These are phyloP conservation scores for Diplosphaera chodatii DNA, from an alignment of 139 green algal genomes.

Conservation along the genomic window DNA sequence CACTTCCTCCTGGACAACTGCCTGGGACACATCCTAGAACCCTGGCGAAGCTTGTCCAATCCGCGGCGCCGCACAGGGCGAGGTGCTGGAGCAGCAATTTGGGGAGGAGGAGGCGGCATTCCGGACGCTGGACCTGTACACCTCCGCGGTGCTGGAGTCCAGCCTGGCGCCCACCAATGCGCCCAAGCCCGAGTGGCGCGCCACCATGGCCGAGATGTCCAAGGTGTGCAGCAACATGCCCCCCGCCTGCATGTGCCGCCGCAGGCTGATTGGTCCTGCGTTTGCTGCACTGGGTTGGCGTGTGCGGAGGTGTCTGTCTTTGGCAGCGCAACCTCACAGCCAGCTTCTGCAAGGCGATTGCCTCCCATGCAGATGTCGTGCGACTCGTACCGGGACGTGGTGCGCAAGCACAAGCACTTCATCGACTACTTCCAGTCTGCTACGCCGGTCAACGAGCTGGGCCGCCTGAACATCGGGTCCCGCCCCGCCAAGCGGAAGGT, in stretches of 20 bases:
- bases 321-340: too few relatives aligned
- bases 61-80: conserved; percentile 42
- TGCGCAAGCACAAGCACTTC: conserved; percentile 62
- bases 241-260: too few relatives aligned
- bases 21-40: too few relatives aligned
- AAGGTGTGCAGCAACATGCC: too few relatives aligned
- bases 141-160: conserved; percentile 75
- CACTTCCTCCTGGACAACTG: too few relatives aligned
- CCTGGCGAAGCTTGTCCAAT: too few relatives aligned
- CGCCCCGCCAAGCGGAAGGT: conserved; percentile 49
- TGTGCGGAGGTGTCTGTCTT: too few relatives aligned
- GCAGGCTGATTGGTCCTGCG: too few relatives aligned
- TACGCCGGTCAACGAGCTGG: conserved; percentile 91
- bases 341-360: too few relatives aligned
- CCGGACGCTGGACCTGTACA: conserved; percentile 80
- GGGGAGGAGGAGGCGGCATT: conserved; percentile 62
- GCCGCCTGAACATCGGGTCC: conserved; percentile 94
- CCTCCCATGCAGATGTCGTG: conserved; percentile 52
- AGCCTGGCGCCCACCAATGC: conserved; percentile 56
- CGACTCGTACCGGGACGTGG: conserved; percentile 55
- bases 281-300: too few relatives aligned
- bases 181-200: conserved; percentile 45
- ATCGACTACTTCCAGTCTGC: conserved; percentile 84
- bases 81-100: conserved; percentile 80
- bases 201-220: conserved; percentile 77